Evolutionary conservation across 1,139 yeast genomes (phyloP).

Genomic region (Saccharomyces pastorianus): DNA sequence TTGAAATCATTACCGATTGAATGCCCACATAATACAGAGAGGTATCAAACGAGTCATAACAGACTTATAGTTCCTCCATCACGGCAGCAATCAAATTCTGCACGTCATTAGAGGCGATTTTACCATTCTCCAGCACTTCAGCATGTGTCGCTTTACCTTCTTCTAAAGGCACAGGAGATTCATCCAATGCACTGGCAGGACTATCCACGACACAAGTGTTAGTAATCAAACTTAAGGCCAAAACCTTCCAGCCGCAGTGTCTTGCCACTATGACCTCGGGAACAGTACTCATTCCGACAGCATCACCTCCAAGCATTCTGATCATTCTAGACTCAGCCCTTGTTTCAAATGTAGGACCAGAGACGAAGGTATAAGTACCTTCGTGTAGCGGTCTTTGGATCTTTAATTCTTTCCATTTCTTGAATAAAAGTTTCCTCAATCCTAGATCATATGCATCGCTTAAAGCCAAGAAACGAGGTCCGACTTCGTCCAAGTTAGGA

Average conservation of each 20-base stretch:
- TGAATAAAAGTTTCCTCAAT: conserved; percentile 51
- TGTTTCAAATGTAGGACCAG: conserved; percentile 92
- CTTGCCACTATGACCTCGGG: conserved; percentile 93
- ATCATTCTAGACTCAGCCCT: conserved; percentile 83
- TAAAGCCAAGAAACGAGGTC: conserved; percentile 81
- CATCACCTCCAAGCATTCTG: conserved; percentile 71
- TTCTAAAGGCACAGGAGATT: conserved; percentile 45
- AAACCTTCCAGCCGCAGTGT: conserved; percentile 71
- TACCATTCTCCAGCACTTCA: conserved; percentile 81
- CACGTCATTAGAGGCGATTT: conserved; percentile 72
- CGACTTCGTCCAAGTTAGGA: conserved; percentile 68
- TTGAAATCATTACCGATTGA: neutral
- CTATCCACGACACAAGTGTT: conserved; percentile 70
- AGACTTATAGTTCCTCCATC: conserved; percentile 36
- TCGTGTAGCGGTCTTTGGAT: conserved; percentile 64
- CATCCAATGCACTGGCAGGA: conserved; percentile 66
- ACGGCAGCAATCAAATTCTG: conserved; percentile 59
- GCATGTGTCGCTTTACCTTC: conserved; percentile 82
- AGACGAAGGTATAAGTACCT: conserved; percentile 77
- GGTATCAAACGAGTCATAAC: neutral
- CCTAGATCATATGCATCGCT: conserved; percentile 83
- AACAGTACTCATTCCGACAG: conserved; percentile 97
- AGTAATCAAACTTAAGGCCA: conserved; percentile 82
- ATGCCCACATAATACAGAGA: neutral
- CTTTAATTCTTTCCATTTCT: conserved; percentile 44